phyloP scores from a whole-genome alignment of 768 basidiomycete species.

The Sistotremastrum suecicum region DNA sequence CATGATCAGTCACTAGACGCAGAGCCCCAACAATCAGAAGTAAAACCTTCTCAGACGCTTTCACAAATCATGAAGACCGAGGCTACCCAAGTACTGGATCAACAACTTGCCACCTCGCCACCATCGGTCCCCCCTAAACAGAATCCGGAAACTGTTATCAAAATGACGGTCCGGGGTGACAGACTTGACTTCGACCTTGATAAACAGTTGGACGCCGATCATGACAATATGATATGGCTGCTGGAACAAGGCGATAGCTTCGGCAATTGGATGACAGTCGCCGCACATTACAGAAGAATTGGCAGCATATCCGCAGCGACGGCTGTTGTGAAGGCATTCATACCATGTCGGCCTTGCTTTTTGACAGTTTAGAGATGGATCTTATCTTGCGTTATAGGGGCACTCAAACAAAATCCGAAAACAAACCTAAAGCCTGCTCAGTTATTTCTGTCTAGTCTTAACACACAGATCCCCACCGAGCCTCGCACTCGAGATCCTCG shows the following conservation, averaged over 20 bases:
- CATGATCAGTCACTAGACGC: too few species aligned
- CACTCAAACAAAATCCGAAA: too few species aligned
- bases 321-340: conserved; percentile 28
- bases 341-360: conserved; percentile 25
- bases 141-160: conserved; percentile 11
- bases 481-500: too few species aligned
- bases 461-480: too few species aligned
- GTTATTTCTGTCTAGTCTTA: too few species aligned
- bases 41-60: background rate
- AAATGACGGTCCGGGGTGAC: conserved; percentile 26
- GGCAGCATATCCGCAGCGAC: conserved; percentile 33
- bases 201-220: conserved; percentile 26
- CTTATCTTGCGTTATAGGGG: too few species aligned
- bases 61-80: background rate
- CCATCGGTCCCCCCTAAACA: too few species aligned
- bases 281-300: conserved; percentile 34
- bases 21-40: background rate
- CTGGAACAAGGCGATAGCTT: conserved; percentile 31
- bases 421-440: too few species aligned
- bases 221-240: conserved; percentile 29
- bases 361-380: background rate
- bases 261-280: conserved; percentile 43
- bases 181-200: conserved; percentile 28
- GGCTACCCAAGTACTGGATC: too few species aligned
- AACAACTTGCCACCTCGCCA: too few species aligned